Base-by-base conservation (phyloP, 257 asterid species). In the Petunia secreta region DNA sequence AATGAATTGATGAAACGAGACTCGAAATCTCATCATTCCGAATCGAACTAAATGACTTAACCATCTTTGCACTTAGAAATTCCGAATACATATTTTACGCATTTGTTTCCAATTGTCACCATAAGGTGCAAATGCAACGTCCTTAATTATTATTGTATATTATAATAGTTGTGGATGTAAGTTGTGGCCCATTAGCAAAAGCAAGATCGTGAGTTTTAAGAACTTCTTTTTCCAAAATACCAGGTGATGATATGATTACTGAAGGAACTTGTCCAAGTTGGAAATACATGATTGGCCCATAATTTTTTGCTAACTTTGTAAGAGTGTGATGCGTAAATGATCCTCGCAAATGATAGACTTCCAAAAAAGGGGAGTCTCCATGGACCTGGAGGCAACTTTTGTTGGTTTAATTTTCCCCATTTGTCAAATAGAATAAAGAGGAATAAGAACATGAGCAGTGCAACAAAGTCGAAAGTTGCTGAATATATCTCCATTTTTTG, bases 361-460 rank as follows among this genome's bases (percentile, higher is more conserved):
- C 89, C 87, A 5, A 87, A 83, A 37, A 83, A 38, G 38, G 90
- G 90, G 16, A 84, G 83, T 75, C 77, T 78, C 3, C 81, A 79
- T 1, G 89, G 89, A 69, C 89, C 85, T 2, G 88, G 89, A 50
- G 89, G 89, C 67, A 87, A 75, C 2, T 75, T 82, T 54, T 6
- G 44, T 36, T 58, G 48, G 52, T 54, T 57, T 4, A 40, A 36
- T 10, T 54, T 75, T 50, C 13, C 53, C 59, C 46, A 66, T 67
- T 50, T 77, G 57, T 1, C 55, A n/a, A 79, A 6, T 9, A 79
- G 37, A 8, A 37, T 34, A 0, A 40, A 52, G n/a, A 79, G 6
- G 54, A 2, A 38, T 38, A 50, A 67, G 39, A 41, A 67, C 0
- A 67, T 6, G 54, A 67, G 75, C 38, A 67, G 7, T 41, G 75